A percentile compares a stretch with the other conserved stretches of the same genome.
phyloP scores from a whole-genome alignment of 1,139 yeast species.

The Saccharomyces hybrid region DNA sequence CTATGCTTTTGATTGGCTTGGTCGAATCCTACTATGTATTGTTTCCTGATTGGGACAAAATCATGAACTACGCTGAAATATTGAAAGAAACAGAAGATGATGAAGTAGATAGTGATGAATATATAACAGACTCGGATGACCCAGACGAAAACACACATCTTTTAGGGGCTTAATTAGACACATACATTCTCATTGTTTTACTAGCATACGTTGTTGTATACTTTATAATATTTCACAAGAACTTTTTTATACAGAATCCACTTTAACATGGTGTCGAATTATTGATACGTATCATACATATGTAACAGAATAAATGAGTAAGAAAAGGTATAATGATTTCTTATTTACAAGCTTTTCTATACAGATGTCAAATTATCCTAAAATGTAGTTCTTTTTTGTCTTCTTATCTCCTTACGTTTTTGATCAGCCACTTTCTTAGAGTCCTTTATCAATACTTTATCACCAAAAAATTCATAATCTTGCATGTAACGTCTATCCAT shows the following conservation, averaged over 20 bases:
- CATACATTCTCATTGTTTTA: background rate
- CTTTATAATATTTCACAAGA: background rate
- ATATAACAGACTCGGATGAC: slow-evolving; percentile 21
- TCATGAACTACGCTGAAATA: slow-evolving; percentile 40
- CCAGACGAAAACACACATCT: slow-evolving; percentile 16
- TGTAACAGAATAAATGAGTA: background rate
- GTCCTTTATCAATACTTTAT: slow-evolving; percentile 38
- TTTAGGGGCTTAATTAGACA: slow-evolving; percentile 6
- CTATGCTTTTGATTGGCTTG: slow-evolving; percentile 61
- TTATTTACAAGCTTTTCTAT: slow-evolving; percentile 3
- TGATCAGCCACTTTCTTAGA: slow-evolving; percentile 40
- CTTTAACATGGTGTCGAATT: background rate
- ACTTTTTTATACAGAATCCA: background rate
- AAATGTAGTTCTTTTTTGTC: slow-evolving; percentile 29
- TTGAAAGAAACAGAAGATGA: slow-evolving; percentile 35
- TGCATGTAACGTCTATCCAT: slow-evolving; percentile 81
- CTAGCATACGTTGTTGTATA: background rate
- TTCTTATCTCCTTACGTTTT: slow-evolving; percentile 38
- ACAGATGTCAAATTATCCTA: slow-evolving; percentile 2
- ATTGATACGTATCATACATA: background rate
- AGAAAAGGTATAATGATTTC: background rate
- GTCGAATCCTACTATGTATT: slow-evolving; percentile 48
- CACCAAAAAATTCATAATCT: slow-evolving; percentile 78
- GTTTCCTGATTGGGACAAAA: slow-evolving; percentile 48
- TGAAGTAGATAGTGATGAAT: slow-evolving; percentile 24